phyloP scores from a whole-genome alignment of 108 stramenopile species.

The Conticribra guillardii region DNA sequence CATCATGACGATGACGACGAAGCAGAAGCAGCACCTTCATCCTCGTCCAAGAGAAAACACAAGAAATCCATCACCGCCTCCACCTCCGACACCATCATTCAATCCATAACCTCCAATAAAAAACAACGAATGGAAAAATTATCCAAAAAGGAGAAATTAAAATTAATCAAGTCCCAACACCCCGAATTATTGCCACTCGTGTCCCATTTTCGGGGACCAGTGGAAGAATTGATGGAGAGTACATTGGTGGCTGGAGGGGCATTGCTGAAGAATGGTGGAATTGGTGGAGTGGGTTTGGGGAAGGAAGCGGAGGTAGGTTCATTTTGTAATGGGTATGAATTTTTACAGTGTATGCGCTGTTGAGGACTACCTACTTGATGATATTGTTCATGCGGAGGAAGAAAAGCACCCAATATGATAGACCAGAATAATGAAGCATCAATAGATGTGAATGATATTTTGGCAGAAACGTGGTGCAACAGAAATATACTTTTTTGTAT shows the following conservation, averaged over 20 bases:
- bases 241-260: conserved; percentile 60
- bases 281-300: conserved; percentile 21
- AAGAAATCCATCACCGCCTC: conserved; percentile 21
- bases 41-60: conserved; percentile 19
- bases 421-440: conserved; percentile 59
- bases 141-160: conserved; percentile 61
- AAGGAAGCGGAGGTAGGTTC: conserved; percentile 68
- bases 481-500: conserved; percentile 33
- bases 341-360: background rate
- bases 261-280: conserved; percentile 42
- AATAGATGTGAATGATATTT: conserved; percentile 56
- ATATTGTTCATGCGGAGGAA: background rate
- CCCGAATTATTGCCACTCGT: conserved; percentile 77
- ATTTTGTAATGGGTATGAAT: background rate
- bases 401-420: conserved; percentile 78
- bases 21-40: too few species aligned
- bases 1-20: conserved; percentile 28
- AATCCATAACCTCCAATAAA: background rate
- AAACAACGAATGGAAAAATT: conserved; percentile 58
- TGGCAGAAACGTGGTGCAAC: conserved; percentile 85
- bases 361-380: background rate
- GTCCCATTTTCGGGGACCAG: conserved; percentile 61
- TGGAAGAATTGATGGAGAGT: conserved; percentile 51
- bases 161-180: conserved; percentile 65
- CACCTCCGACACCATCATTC: too few species aligned